A percentile compares a stretch with the other conserved stretches of the same genome.
Conservation (phyloP, 331 rosid species). For the Erythrophleum ivorense region DNA sequence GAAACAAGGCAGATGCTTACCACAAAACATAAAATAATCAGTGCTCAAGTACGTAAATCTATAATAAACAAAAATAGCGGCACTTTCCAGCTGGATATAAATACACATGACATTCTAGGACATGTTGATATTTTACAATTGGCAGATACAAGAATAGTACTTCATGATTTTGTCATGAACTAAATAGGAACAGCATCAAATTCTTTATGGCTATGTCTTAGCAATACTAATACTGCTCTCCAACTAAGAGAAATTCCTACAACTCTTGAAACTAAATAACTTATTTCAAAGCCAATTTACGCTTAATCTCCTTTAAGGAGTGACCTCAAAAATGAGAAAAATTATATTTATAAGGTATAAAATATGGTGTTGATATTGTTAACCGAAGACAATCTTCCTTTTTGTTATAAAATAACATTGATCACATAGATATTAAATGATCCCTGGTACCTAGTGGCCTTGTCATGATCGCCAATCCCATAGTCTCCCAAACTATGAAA, state of each 20-base stretch:
- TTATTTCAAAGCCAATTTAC: not conserved
- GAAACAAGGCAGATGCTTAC: not conserved
- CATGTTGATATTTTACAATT: not conserved
- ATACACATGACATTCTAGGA: not conserved
- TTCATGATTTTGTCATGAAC: slow-evolving; percentile 3
- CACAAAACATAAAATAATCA: not conserved
- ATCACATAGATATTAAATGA: not conserved
- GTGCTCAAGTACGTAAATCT: not conserved
- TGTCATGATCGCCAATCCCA: not conserved
- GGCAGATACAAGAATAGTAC: slow-evolving; percentile 4
- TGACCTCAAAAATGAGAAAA: not conserved
- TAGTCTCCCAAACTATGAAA: too few relatives aligned
- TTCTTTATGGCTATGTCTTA: not conserved
- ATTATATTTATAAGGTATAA: not conserved
- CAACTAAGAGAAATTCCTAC: too few relatives aligned
- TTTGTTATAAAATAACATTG: not conserved
- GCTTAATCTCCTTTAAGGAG: not conserved
- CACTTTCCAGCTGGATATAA: not conserved
- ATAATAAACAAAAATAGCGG: not conserved
- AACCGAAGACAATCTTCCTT: not conserved
- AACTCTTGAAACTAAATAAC: not conserved
- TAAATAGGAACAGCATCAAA: slow-evolving; percentile 6
- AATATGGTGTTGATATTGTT: slow-evolving; percentile 12
- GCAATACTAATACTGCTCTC: not conserved
- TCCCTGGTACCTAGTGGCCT: not conserved